Base-by-base conservation (phyloP, 768 basidiomycete genomes). In the Aureoboletus auriporus region DNA sequence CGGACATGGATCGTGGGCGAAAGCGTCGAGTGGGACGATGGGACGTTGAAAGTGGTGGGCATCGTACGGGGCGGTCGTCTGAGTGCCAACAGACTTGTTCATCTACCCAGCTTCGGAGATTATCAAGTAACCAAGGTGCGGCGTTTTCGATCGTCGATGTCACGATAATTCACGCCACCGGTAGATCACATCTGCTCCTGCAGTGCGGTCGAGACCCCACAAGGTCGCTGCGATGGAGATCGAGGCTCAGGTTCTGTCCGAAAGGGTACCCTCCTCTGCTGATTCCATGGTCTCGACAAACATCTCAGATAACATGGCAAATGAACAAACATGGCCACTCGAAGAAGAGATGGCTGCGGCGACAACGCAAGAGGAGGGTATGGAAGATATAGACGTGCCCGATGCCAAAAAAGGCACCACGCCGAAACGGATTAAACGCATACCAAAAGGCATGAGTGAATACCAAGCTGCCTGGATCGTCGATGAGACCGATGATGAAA, bases 241-340 rank as follows among this genome's bases (percentile, higher is more conserved):
- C 16, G 91, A 90, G 55, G 72, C 85, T 1, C 63, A 68, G 23
- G 35, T 66, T 3, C 65, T 95, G 13, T 85, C 84, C 0, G 82
- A 86, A 58, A 83, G 85, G 0, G 71, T 79, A 43, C 60, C 73
- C 1, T 75, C 80, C 0, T 74, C 80, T 1, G 89, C 86, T 1
- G 94, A 97, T 65, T 93, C 93, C 6, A 70, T 97, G 42, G 78
- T 89, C 11, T 93, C 92, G 1, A 84, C 79, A 42, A 93, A 95
- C 64, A 83, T 89, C 20, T 89, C 87, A 5, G 93, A 97, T 59
- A 84, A 90, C 48, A 77, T 96, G 68, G 82, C 77, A 31, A 96
- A 95, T 63, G 95, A 99, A 60, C 95, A 99, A 66, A 99, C 95
- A 0, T 97, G 95, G 94, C 95, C 95, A 1, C 95, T 93, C 0